Evolutionary conservation across 192 early-diverging fungal genomes (phyloP).

Genomic region (Coemansia umbellata): DNA sequence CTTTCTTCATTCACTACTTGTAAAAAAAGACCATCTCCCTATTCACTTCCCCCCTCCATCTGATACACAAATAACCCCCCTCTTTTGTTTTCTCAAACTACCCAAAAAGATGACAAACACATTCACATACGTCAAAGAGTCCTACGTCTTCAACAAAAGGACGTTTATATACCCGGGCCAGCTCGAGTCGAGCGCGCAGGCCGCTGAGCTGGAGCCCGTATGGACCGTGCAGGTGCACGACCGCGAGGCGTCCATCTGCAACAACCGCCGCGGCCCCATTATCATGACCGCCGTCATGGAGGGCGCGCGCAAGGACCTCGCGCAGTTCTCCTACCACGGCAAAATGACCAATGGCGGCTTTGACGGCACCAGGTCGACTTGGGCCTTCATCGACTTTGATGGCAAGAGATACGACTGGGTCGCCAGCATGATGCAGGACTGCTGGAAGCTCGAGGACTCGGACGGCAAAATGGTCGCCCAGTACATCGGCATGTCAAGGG

Average conservation of each 20-base stretch:
- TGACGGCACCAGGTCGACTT: slow-evolving; percentile 20
- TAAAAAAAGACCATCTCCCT: background rate
- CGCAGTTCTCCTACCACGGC: slow-evolving; percentile 32
- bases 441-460: slow-evolving; percentile 45
- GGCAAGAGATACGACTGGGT: slow-evolving; percentile 40
- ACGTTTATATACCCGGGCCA: slow-evolving; percentile 31
- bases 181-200: slow-evolving; percentile 20
- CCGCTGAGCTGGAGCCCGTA: slow-evolving; percentile 25
- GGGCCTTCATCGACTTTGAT: slow-evolving; percentile 41
- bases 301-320: slow-evolving; percentile 16
- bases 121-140: slow-evolving; percentile 43
- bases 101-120: slow-evolving; percentile 22
- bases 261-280: slow-evolving; percentile 7
- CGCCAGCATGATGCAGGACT: slow-evolving; percentile 43
- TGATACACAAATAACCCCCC: background rate
- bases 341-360: slow-evolving; percentile 29
- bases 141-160: slow-evolving; percentile 36
- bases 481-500: slow-evolving; percentile 36
- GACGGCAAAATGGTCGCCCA: slow-evolving; percentile 22
- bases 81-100: too few relatives aligned
- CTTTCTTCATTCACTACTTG: background rate
- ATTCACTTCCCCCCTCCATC: background rate
- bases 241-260: slow-evolving; percentile 7
- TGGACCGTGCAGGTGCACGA: slow-evolving; percentile 33
- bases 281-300: slow-evolving; percentile 25